Percentiles rank a stretch among this genome's conserved stretches.
phyloP scores from a whole-genome alignment of 106 monocot species.

The Xerophyta viscosa region DNA sequence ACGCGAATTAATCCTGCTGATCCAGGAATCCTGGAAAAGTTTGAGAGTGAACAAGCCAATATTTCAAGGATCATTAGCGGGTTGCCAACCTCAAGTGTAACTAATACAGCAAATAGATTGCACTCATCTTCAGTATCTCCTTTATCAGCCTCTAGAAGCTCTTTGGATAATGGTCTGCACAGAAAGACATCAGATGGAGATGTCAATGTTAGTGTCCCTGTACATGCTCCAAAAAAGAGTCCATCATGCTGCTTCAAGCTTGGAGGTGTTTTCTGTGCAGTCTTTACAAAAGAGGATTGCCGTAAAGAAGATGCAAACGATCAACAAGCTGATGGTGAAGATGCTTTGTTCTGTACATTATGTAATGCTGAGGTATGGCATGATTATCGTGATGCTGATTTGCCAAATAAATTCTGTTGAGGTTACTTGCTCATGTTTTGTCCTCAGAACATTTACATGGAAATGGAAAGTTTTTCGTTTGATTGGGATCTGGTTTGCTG shows the following conservation, averaged over 20 bases:
- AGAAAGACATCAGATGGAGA: constrained; percentile 35
- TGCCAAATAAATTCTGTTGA: background rate
- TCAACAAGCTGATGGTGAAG: constrained; percentile 49
- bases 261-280: constrained; percentile 54
- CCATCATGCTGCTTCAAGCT: constrained; percentile 27
- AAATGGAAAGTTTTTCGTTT: too few species aligned
- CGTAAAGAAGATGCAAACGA: constrained; percentile 53
- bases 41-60: constrained; percentile 35
- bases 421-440: background rate
- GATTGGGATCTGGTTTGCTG: too few species aligned
- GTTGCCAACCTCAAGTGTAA: constrained; percentile 25
- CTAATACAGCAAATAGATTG: constrained; percentile 17
- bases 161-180: constrained; percentile 38
- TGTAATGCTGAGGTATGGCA: constrained; percentile 92
- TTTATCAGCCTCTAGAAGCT: constrained; percentile 52
- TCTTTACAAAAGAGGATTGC: constrained; percentile 89
- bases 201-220: constrained; percentile 15
- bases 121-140: constrained; percentile 29
- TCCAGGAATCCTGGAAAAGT: constrained; percentile 90
- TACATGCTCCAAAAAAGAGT: constrained; percentile 21
- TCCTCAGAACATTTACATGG: background rate
- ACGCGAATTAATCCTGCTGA: constrained; percentile 96
- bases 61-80: constrained; percentile 26
- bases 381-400: background rate
- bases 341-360: constrained; percentile 93